Evolutionary conservation across 257 asterid genomes (phyloP).

Genomic region (Fraxinus americana): DNA sequence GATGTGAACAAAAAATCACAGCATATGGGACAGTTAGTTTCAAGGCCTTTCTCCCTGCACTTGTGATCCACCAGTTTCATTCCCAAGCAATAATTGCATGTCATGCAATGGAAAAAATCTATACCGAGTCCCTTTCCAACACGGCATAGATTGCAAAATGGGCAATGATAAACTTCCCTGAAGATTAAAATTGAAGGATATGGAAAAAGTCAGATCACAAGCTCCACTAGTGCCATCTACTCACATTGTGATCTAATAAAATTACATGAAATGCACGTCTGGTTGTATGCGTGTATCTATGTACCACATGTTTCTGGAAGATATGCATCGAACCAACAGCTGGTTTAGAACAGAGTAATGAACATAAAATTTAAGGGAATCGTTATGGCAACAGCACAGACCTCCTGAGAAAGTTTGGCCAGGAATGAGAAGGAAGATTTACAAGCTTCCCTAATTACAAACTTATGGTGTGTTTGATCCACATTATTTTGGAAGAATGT

Average conservation of each 20-base stretch:
- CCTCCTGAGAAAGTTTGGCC: not conserved
- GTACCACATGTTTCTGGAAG: not conserved
- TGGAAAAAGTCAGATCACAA: conserved; percentile 7
- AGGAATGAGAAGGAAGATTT: not conserved
- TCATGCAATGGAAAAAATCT: conserved; percentile 96
- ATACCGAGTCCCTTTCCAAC: conserved; percentile 91
- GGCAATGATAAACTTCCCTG: conserved; percentile 96
- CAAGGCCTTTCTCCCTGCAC: conserved; percentile 95
- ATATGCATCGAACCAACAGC: not conserved
- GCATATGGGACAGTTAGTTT: conserved; percentile 94
- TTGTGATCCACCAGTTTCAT: conserved; percentile 80
- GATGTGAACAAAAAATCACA: conserved; percentile 94
- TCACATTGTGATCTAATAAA: not conserved
- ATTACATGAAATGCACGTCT: not conserved
- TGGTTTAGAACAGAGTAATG: not conserved
- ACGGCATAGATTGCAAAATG: conserved; percentile 95
- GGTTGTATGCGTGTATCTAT: not conserved
- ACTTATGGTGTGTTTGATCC: not conserved
- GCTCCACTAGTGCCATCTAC: not conserved
- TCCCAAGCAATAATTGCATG: conserved; percentile 91
- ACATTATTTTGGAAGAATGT: no score
- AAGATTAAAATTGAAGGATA: conserved; percentile 19
- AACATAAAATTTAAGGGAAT: not conserved
- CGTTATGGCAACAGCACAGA: not conserved
- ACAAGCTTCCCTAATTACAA: not conserved